Base-by-base conservation (phyloP, 306 rosid species). In the Ziziphus jujuba region DNA sequence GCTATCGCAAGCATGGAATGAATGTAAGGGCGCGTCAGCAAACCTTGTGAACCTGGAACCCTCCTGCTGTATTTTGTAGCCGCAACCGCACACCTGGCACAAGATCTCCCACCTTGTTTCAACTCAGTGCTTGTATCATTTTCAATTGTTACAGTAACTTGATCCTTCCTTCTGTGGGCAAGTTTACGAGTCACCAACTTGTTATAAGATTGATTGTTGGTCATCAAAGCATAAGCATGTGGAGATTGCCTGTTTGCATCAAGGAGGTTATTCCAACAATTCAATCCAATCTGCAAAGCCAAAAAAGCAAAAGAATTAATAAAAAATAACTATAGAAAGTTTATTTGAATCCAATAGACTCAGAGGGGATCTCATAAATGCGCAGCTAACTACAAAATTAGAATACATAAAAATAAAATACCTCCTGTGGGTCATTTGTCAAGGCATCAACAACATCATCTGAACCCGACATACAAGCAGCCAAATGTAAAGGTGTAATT, bases 401-500 rank as follows among this genome's bases (percentile, higher is more conserved):
- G 7, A 50, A 15, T 6, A 49, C 5, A 49, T 2, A 15, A 19
- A 50, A 59, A 34, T 20, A 48, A 21, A 43, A 61, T 87, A 91
- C 98, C 98, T 89, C 95, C 60, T 76, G 85, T 31, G 96, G 95
- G 36, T 91, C 98, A 70, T 80, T 89, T 62, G 90, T 91, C 65
- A 91, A 36, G 22, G 89, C 84, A 81, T 91, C 92, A 80, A 91
- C 61, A 43, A 89, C 25, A 69, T 83, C 87, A 59, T 89, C 91
- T 21, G 90, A 80, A 73, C 72, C 76, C 1, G 86, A 69, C 63
- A 85, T 87, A 64, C 84, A 83, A 57, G 96, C 98, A 65, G 98
- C 98, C 87, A 91, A 77, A 81, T 91, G 98, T 59, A 91, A 85
- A 51, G 98, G 96, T 16, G 98, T 87, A 75, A 91, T 61, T 38